A percentile compares a stretch with the other conserved stretches of the same genome.
These are phyloP conservation scores for Penicillium sp. DNA, from an alignment of 2,329 filamentous ascomycete genomes.

Conservation along the genomic window DNA sequence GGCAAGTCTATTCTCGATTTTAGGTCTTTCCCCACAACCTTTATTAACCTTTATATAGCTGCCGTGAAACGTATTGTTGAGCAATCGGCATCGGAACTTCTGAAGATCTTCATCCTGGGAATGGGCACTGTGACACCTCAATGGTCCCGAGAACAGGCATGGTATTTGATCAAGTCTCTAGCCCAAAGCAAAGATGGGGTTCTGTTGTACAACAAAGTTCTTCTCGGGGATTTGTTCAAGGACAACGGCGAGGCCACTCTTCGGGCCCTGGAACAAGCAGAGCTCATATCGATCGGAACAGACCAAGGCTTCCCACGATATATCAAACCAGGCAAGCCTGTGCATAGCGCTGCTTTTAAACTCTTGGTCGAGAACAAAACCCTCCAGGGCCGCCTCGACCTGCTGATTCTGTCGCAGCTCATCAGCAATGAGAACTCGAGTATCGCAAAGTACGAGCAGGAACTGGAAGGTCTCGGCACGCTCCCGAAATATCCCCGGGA, in stretches of 20 bases:
- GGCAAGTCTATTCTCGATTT: constrained; percentile 33
- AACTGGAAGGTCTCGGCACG: constrained; percentile 67
- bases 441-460: constrained; percentile 74
- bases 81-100: constrained; percentile 81
- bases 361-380: constrained; percentile 67
- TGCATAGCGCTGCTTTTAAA: constrained; percentile 80
- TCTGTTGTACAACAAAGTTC: constrained; percentile 79
- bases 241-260: constrained; percentile 70
- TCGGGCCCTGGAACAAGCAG: constrained; percentile 75
- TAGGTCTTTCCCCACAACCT: neutral
- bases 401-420: constrained; percentile 65
- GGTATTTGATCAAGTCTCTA: constrained; percentile 78
- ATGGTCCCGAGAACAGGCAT: constrained; percentile 84
- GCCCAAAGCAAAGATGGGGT: constrained; percentile 56
- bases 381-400: constrained; percentile 67
- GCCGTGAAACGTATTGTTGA: constrained; percentile 86
- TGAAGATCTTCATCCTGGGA: constrained; percentile 82
- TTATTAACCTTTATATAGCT: constrained; percentile 41
- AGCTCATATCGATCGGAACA: constrained; percentile 74
- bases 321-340: constrained; percentile 77
- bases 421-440: constrained; percentile 67
- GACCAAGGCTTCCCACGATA: constrained; percentile 71
- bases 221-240: constrained; percentile 73
- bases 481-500: constrained; percentile 69
- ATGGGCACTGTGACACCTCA: constrained; percentile 55